These are phyloP conservation scores for Parietichytrium sp. DNA, from an alignment of 108 stramenopile species.

Conservation along the genomic window DNA sequence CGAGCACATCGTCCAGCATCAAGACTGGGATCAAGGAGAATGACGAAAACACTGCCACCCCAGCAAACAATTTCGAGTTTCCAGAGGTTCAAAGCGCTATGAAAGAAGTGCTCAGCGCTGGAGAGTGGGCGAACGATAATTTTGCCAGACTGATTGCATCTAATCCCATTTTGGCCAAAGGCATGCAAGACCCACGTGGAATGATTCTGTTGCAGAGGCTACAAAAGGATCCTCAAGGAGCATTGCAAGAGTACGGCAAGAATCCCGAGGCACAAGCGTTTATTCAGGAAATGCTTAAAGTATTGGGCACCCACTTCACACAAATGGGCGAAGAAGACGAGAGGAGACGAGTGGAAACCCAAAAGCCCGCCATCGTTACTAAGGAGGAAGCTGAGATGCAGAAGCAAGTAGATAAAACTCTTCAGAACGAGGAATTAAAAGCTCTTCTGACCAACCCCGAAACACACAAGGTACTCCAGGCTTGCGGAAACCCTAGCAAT, in stretches of 20 bases:
- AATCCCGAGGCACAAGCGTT: conserved; percentile 7
- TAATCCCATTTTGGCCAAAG: background rate
- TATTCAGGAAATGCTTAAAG: conserved; percentile 6
- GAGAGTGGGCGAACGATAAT: conserved; percentile 22
- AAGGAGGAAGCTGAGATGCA: conserved; percentile 18
- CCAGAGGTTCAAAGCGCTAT: background rate
- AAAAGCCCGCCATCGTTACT: background rate
- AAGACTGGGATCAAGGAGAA: background rate
- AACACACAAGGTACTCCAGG: background rate
- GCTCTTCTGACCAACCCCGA: conserved; percentile 4
- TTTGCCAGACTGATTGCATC: background rate
- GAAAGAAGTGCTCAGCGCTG: background rate
- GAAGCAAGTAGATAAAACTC: background rate
- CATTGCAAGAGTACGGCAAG: conserved; percentile 27
- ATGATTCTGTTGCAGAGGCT: background rate
- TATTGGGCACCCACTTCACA: background rate
- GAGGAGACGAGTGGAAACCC: background rate
- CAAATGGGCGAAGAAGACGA: background rate
- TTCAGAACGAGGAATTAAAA: background rate
- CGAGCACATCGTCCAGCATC: background rate
- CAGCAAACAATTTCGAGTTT: background rate
- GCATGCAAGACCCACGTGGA: conserved; percentile 3
- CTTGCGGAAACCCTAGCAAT: background rate
- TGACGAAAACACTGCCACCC: background rate
- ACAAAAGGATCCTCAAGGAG: background rate